These are phyloP conservation scores for Glaciozyma antarctica DNA, from an alignment of 768 basidiomycete species.

Conservation along the genomic window DNA sequence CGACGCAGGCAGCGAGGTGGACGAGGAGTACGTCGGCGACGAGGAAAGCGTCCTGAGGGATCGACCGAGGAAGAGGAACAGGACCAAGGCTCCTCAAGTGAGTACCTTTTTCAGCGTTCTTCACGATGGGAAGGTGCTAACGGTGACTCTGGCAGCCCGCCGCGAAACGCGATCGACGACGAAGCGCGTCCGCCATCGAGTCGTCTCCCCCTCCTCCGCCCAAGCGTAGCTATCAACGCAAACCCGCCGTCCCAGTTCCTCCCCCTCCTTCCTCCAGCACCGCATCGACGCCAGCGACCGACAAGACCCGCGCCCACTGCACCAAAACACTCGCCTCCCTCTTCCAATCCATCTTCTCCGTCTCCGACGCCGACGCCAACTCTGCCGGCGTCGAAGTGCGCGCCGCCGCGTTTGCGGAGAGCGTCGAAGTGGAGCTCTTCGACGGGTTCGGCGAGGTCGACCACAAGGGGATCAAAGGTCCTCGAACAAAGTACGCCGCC, in stretches of 20 bases:
- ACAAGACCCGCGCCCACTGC: constrained; percentile 30
- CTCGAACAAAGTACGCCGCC: constrained; percentile 44
- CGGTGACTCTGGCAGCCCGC: no score
- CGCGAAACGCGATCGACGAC: no score
- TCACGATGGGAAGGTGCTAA: neutral
- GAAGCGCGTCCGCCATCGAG: no score
- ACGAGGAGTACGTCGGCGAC: constrained; percentile 55
- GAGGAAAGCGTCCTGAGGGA: neutral
- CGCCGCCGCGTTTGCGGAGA: constrained; percentile 43
- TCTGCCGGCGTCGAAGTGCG: constrained; percentile 17
- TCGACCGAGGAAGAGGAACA: constrained; percentile 2
- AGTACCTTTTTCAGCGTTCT: neutral
- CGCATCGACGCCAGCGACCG: constrained; percentile 9
- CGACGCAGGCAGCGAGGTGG: constrained; percentile 44
- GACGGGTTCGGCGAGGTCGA: constrained; percentile 69
- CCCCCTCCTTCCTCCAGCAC: neutral
- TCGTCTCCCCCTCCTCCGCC: neutral
- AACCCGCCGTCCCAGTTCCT: constrained; percentile 1
- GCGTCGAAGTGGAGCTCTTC: constrained; percentile 67
- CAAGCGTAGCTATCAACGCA: neutral
- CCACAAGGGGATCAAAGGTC: constrained; percentile 46
- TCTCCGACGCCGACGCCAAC: neutral
- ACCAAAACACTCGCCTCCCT: constrained; percentile 27
- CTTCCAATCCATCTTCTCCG: constrained; percentile 29
- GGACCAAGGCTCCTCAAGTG: neutral